These are phyloP conservation scores for Colletotrichum musicola DNA, from an alignment of 2,329 filamentous ascomycete genomes.

Conservation along the genomic window DNA sequence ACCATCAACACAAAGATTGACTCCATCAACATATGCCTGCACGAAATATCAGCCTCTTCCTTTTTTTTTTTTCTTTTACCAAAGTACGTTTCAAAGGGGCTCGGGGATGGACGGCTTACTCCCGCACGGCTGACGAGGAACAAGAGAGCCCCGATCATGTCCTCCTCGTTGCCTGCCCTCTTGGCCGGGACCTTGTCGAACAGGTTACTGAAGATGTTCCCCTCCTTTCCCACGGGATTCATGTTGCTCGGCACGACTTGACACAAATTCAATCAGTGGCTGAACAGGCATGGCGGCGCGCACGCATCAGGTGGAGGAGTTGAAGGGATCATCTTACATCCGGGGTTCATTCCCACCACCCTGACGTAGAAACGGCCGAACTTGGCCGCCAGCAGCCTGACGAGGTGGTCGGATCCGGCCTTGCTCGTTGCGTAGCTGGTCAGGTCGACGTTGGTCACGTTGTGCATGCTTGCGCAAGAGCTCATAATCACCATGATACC, in stretches of 20 bases:
- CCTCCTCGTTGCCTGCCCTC: constrained; percentile 46
- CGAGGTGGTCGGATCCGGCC: constrained; percentile 65
- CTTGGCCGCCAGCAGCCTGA: constrained; percentile 61
- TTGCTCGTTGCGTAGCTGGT: constrained; percentile 65
- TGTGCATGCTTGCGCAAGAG: constrained; percentile 65
- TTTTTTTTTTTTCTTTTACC: too few species aligned
- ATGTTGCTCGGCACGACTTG: constrained; percentile 50
- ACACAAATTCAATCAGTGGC: too few species aligned
- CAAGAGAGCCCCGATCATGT: constrained; percentile 47
- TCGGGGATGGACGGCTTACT: constrained; percentile 40
- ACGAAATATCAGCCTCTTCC: background rate
- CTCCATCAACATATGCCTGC: background rate
- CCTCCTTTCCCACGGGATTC: constrained; percentile 48
- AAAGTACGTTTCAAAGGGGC: too few species aligned
- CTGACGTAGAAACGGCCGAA: constrained; percentile 52
- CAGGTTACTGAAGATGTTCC: constrained; percentile 48
- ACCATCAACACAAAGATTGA: constrained; percentile 3
- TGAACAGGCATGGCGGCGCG: too few species aligned
- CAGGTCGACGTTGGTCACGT: constrained; percentile 64
- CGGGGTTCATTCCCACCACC: constrained; percentile 49
- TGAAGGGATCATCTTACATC: constrained; percentile 43
- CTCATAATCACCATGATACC: constrained; percentile 63
- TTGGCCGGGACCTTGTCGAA: constrained; percentile 50
- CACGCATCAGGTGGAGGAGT: too few species aligned
- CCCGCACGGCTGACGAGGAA: constrained; percentile 49